These are phyloP conservation scores for Thalassiosira mediterranea DNA, from an alignment of 352 stramenopile genomes.

Conservation along the genomic window DNA sequence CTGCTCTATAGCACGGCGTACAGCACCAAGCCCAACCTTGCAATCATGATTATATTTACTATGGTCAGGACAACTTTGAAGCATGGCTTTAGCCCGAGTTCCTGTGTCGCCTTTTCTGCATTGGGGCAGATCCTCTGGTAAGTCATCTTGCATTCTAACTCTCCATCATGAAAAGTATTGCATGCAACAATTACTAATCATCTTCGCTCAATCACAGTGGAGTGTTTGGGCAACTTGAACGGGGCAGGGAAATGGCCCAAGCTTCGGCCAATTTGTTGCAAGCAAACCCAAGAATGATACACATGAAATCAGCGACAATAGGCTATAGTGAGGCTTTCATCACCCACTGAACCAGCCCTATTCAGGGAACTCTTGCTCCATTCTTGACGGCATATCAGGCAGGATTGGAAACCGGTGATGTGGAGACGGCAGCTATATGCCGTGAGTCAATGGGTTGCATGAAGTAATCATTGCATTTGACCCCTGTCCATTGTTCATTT, in stretches of 20 bases:
- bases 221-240: too few relatives aligned
- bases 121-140: neutral
- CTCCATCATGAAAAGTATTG: neutral
- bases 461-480: too few relatives aligned
- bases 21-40: neutral
- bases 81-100: neutral
- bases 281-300: neutral
- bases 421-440: conserved; percentile 14
- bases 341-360: conserved; percentile 14
- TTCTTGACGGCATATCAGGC: conserved; percentile 20
- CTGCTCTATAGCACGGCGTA: neutral
- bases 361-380: neutral
- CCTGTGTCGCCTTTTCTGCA: neutral
- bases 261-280: neutral
- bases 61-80: neutral
- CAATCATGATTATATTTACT: neutral
- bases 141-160: neutral
- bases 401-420: conserved; percentile 23
- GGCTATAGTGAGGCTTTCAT: conserved; percentile 2
- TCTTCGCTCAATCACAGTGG: too few relatives aligned
- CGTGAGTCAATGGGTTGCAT: too few relatives aligned
- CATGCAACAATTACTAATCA: too few relatives aligned
- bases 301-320: neutral
- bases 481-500: too few relatives aligned
- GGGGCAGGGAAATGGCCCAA: too few relatives aligned